Percentiles rank a stretch among this genome's conserved stretches.
These are phyloP conservation scores for Gossypium davidsonii DNA, from an alignment of 441 rosid species.

Conservation along the genomic window DNA sequence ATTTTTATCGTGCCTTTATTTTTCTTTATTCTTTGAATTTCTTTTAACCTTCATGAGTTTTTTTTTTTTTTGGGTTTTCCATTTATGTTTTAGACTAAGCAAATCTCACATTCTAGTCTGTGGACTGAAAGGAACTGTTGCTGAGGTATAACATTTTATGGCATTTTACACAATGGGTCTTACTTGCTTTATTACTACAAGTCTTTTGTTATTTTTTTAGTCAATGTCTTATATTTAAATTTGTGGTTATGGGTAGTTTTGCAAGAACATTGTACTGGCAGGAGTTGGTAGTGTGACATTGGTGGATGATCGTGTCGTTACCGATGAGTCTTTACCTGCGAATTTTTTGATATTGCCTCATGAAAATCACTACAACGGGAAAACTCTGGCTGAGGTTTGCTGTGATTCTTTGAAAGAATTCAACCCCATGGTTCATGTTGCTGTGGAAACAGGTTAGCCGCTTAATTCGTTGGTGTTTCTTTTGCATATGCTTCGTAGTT, in stretches of 20 bases:
- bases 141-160: slow-evolving; percentile 44
- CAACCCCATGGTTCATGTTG: slow-evolving; percentile 79
- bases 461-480: neutral
- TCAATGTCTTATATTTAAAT: neutral
- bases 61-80: neutral
- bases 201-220: neutral
- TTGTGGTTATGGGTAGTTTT: slow-evolving; percentile 42
- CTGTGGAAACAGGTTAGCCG: slow-evolving; percentile 54
- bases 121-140: slow-evolving; percentile 66
- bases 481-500: neutral
- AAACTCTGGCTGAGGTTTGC: slow-evolving; percentile 56
- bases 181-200: neutral
- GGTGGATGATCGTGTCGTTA: slow-evolving; percentile 58
- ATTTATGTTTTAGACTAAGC: slow-evolving; percentile 43
- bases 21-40: neutral
- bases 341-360: slow-evolving; percentile 55
- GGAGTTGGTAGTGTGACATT: slow-evolving; percentile 87
- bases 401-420: slow-evolving; percentile 60
- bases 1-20: neutral
- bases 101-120: slow-evolving; percentile 67
- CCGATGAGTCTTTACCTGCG: slow-evolving; percentile 49
- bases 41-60: neutral
- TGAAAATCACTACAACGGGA: slow-evolving; percentile 29
- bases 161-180: neutral
- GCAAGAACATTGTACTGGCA: slow-evolving; percentile 86